Conservation (phyloP, 2,329 filamentous ascomycete genomes). For the Hypoxylon sp. region DNA sequence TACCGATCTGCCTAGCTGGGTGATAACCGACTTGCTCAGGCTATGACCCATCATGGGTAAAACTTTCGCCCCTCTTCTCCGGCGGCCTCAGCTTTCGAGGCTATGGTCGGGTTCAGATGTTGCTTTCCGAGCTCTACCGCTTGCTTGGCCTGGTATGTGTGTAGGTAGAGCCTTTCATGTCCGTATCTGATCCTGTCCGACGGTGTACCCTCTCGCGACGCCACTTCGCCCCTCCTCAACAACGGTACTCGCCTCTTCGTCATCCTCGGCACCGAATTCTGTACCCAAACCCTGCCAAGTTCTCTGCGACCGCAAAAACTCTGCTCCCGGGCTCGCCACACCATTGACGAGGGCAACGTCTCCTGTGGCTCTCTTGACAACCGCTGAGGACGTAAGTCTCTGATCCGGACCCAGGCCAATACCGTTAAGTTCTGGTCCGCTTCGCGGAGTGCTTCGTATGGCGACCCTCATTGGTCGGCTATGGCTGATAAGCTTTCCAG, state of each 20-base stretch:
- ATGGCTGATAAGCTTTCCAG: slow-evolving; percentile 84
- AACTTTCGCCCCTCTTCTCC: not conserved
- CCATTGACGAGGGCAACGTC: slow-evolving; percentile 87
- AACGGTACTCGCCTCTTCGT: slow-evolving; percentile 72
- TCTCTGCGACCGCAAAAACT: slow-evolving; percentile 84
- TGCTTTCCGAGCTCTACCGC: not conserved
- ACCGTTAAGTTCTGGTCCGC: slow-evolving; percentile 37
- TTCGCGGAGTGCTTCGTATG: slow-evolving; percentile 51
- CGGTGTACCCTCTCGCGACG: slow-evolving; percentile 88
- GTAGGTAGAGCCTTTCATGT: slow-evolving; percentile 39
- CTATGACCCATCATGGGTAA: not conserved
- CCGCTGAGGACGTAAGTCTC: slow-evolving; percentile 59
- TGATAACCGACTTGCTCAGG: not conserved
- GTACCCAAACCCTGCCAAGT: slow-evolving; percentile 94
- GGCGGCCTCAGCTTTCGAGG: not conserved
- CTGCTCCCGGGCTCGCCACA: slow-evolving; percentile 89
- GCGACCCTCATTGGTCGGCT: slow-evolving; percentile 79
- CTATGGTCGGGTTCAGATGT: not conserved
- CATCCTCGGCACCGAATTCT: slow-evolving; percentile 78
- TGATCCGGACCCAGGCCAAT: slow-evolving; percentile 42
- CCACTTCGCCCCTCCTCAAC: slow-evolving; percentile 91
- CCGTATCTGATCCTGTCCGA: slow-evolving; percentile 70
- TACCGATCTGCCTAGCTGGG: too few species aligned
- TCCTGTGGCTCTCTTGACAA: slow-evolving; percentile 73
- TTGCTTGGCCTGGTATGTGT: not conserved